Evolutionary conservation across 768 basidiomycete genomes (phyloP), one percentile per base, ranked within the genome.

Genomic region (Leucogyrophana mollusca): DNA sequence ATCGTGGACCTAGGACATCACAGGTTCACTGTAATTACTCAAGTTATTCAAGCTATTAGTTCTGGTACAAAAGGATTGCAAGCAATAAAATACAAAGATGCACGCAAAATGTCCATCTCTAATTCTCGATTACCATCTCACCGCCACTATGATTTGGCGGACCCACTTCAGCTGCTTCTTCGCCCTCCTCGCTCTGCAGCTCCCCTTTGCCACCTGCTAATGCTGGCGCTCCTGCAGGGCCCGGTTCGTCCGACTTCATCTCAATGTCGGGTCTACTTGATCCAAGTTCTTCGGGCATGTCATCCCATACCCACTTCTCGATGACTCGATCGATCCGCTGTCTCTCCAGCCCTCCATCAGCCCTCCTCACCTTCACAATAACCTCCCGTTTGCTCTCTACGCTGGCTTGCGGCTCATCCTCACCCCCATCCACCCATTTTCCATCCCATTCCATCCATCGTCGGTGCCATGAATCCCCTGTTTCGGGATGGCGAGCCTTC

Each of bases 261-360:
- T 66, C 66, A 9, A 57, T 51, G n/a, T 67, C 63, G 40, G 22
- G 50, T 24, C 39, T 37, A 34, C 37, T 50, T 35, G 9, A 39
- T 50, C 35, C 40, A 9, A 18, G 30, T 11, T 43, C 45, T 20
- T 38, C 45, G 16, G 50, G 33, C 39, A 34, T 36, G 5, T 47
- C 49, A 17, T 61, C 45, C 85, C 85, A 88, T 14, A 58, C 70
- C 85, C 86, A 90, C 41, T 74, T 73, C 65, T 90, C 88, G 34
- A 83, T 65, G 20, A 72, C 67, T 48, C 88, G 77, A 57, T 86
- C 83, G 52, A 88, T 77, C 40, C 79, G 76, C 53, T 90, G 87
- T 52, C 87, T 71, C 58, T 90, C 88, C 34, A 89, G 34, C 17
- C 83, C 80, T 22, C 70, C 68, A 34, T 55, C 66, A 8, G 77